Evolutionary conservation across 2,329 filamentous ascomycete genomes (phyloP).

Genomic region (Pyrenochaeta sp.): DNA sequence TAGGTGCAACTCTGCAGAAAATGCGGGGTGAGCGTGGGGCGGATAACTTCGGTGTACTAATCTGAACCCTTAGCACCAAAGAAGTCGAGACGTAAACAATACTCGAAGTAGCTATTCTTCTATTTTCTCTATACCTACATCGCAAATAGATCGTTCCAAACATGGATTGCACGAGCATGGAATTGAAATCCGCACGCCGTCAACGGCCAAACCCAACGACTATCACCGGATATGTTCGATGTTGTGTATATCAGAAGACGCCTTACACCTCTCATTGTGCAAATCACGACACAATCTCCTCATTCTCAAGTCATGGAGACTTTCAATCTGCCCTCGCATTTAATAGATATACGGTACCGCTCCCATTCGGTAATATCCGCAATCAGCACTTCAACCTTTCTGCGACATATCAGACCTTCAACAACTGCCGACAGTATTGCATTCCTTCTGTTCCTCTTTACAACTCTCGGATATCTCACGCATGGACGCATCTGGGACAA

Average conservation of each 20-base stretch:
- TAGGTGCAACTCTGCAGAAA: slow-evolving; percentile 7
- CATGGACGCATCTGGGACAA: slow-evolving; percentile 56
- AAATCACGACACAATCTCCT: neutral
- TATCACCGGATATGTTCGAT: no score
- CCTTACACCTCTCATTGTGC: neutral
- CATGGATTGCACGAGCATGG: no score
- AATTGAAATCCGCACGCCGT: no score
- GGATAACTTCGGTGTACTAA: neutral
- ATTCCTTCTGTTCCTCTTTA: slow-evolving; percentile 47
- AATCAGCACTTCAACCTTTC: slow-evolving; percentile 11
- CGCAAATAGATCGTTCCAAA: no score
- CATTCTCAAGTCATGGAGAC: slow-evolving; percentile 23
- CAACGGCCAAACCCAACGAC: no score
- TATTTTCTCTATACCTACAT: no score
- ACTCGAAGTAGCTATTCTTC: neutral
- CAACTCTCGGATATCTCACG: slow-evolving; percentile 51
- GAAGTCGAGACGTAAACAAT: neutral
- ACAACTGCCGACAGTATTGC: slow-evolving; percentile 49
- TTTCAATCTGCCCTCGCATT: slow-evolving; percentile 16
- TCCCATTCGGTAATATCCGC: slow-evolving; percentile 19
- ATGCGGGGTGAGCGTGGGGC: slow-evolving; percentile 25
- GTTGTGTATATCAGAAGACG: slow-evolving; percentile 1
- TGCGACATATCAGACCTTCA: slow-evolving; percentile 36
- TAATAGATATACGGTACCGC: slow-evolving; percentile 20
- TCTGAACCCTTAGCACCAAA: neutral